Conservation (phyloP, 2,329 filamentous ascomycete species). For the Berkeleyomyces rouxiae region DNA sequence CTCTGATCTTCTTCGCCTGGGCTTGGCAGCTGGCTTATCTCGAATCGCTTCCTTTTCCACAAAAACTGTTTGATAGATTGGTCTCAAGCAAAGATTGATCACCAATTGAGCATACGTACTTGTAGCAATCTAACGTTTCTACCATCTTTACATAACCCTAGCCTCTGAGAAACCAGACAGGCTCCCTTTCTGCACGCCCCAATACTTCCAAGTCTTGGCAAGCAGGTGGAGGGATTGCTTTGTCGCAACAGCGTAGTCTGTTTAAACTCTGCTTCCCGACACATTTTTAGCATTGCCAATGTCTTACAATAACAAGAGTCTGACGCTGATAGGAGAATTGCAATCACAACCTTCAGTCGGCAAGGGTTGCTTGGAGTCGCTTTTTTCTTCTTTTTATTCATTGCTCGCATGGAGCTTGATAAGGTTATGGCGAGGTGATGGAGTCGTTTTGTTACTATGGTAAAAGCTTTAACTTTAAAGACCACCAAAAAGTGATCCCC, state of each 20-base stretch:
- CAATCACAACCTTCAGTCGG: not conserved
- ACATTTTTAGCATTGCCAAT: constrained; percentile 2
- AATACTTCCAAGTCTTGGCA: not conserved
- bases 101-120: not conserved
- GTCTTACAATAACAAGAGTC: not conserved
- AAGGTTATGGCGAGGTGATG: no score
- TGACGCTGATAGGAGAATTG: not conserved
- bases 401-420: no score
- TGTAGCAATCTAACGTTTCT: not conserved
- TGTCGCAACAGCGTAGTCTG: not conserved
- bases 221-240: not conserved
- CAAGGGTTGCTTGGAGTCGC: not conserved
- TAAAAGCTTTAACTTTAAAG: not conserved
- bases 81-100: not conserved
- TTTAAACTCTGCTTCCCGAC: constrained; percentile 5
- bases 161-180: not conserved
- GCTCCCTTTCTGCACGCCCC: not conserved
- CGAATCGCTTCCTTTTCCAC: not conserved
- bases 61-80: not conserved
- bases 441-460: not conserved
- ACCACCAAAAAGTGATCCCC: not conserved
- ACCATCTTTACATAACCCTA: not conserved
- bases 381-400: no score
- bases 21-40: not conserved
- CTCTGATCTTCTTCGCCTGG: not conserved